Base-by-base conservation (phyloP, 306 rosid species). In the Rosa multiflora region DNA sequence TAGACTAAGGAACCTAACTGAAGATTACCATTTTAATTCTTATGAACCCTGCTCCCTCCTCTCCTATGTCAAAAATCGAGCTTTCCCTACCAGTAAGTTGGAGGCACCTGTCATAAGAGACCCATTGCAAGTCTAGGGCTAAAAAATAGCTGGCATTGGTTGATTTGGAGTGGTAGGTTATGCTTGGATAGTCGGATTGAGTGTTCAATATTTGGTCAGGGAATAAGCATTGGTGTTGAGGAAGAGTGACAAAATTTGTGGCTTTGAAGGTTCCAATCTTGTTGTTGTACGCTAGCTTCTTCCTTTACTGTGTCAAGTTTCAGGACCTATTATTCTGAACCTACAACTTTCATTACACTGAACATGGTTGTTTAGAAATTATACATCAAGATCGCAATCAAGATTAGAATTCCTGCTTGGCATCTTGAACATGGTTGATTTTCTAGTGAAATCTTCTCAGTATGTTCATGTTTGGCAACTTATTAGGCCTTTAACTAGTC, bases 181-280 rank as follows among this genome's bases (percentile, higher is more conserved):
- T 10, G n/a, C 55, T 53, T 52, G 11, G 44, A 6, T 40, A 51
- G 35, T 75, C 40, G 43, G 44, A 21, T 51, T 59, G 1, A 44
- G 21, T 32, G 64, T 64, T 79, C 42, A 11, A 37, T 20, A 4
- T 75, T 67, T 40, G 80, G 58, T 76, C 56, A 58, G 75, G 69
- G 13, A 61, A 39, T 78, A 67, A 52, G 35, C 61, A 75, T 79
- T 42, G 67, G 13, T 69, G 44, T 32, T 78, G 76, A 73, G 72
- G 14, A 35, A 29, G 53, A 26, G 23, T 26, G 70, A 21, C 40
- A 55, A 39, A 39, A 43, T 55, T 49, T 66, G 64, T 71, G 81
- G 82, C 40, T 20, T 70, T 72, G 64, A 42, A 69, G 61, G 14
- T 73, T 76, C 64, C 35, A 66, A 23, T 80, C 76, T 73, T 66